Percentiles rank a stretch among this genome's conserved stretches.
Evolutionary conservation across 257 asterid species (phyloP).

Genomic region (Plantago elongata): DNA sequence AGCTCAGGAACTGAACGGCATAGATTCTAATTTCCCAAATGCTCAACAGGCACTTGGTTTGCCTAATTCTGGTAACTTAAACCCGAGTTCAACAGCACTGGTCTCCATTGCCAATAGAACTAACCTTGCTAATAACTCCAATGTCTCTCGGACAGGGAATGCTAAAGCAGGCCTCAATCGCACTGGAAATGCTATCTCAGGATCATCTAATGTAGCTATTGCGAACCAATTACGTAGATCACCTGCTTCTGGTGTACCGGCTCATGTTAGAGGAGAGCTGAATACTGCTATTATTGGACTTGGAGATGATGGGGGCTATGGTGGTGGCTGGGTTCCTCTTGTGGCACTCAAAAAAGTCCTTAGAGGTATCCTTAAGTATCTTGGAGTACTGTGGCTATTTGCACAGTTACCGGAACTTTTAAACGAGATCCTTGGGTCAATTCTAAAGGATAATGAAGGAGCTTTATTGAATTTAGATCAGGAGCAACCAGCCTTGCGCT

Average conservation of each 20-base stretch:
- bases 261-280: constrained; percentile 93
- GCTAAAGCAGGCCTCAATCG: constrained; percentile 66
- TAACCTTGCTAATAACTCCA: constrained; percentile 46
- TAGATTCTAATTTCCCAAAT: constrained; percentile 80
- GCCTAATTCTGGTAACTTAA: constrained; percentile 48
- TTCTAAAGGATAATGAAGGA: constrained; percentile 93
- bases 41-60: constrained; percentile 74
- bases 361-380: constrained; percentile 93
- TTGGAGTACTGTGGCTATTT: constrained; percentile 97
- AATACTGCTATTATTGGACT: constrained; percentile 99
- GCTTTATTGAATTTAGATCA: constrained; percentile 93
- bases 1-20: constrained; percentile 95
- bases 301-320: constrained; percentile 99
- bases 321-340: constrained; percentile 99
- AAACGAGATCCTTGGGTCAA: constrained; percentile 96
- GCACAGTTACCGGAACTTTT: constrained; percentile 96
- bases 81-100: constrained; percentile 51
- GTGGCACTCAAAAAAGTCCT: constrained; percentile 97
- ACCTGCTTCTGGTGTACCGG: constrained; percentile 89
- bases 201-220: constrained; percentile 49
- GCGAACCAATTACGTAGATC: constrained; percentile 61
- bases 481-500: constrained; percentile 99
- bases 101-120: constrained; percentile 56
- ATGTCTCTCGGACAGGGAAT: constrained; percentile 64
- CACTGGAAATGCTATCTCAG: constrained; percentile 58